Percentiles rank a stretch among this genome's conserved stretches.
Evolutionary conservation across 176 grass and related monocot genomes (phyloP).

Genomic region (Microstegium vimineum): DNA sequence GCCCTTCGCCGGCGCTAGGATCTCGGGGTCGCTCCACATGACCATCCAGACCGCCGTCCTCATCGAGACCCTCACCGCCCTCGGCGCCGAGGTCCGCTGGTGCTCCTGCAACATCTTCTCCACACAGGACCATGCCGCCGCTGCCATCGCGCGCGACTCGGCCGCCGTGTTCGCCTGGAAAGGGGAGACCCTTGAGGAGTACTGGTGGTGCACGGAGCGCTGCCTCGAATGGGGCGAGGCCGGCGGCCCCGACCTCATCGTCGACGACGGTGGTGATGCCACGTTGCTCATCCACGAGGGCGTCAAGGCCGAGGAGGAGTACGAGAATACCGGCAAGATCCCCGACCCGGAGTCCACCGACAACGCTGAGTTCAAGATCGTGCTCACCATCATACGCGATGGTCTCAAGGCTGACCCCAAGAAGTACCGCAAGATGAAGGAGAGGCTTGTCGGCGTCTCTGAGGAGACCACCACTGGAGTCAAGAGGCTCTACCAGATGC

Average conservation of each 20-base stretch:
- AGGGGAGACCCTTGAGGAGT: slow-evolving; percentile 93
- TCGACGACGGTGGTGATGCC: slow-evolving; percentile 89
- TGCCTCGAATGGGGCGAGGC: slow-evolving; percentile 83
- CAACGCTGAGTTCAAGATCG: slow-evolving; percentile 98
- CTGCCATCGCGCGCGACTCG: slow-evolving; percentile 86
- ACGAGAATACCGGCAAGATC: slow-evolving; percentile 58
- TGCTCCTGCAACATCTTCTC: slow-evolving; percentile 99
- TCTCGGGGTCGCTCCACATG: slow-evolving; percentile 97
- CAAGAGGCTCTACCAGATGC: slow-evolving; percentile 94
- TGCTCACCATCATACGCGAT: slow-evolving; percentile 83
- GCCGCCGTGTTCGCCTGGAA: slow-evolving; percentile 95
- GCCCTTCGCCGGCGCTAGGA: slow-evolving; percentile 75
- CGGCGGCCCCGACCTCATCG: slow-evolving; percentile 88
- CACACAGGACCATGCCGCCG: slow-evolving; percentile 98
- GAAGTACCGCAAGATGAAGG: slow-evolving; percentile 97
- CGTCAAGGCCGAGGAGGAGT: slow-evolving; percentile 88
- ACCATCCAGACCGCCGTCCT: slow-evolving; percentile 97
- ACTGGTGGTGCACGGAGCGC: slow-evolving; percentile 99
- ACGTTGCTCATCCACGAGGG: slow-evolving; percentile 96
- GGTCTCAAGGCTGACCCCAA: slow-evolving; percentile 61
- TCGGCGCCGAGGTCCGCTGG: slow-evolving; percentile 91
- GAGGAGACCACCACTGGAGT: slow-evolving; percentile 97
- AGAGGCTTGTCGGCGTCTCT: slow-evolving; percentile 84
- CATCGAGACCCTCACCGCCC: slow-evolving; percentile 93
- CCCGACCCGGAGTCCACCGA: slow-evolving; percentile 80